Conservation (phyloP, 2,329 filamentous ascomycete genomes). For the Sclerotiophoma versabilis region DNA sequence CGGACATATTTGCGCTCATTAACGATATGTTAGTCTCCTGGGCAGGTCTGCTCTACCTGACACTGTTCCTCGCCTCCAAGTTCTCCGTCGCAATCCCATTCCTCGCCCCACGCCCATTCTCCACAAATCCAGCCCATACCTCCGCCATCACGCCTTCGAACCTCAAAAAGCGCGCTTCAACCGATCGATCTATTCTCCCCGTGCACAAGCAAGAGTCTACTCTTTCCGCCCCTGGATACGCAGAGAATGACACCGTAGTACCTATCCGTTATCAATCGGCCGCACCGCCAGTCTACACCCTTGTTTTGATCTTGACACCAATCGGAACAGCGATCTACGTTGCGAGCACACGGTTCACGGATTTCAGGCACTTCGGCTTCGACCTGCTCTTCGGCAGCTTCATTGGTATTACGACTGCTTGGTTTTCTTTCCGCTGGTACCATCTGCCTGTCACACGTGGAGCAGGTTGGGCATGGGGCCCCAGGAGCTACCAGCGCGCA, state of each 20-base stretch:
- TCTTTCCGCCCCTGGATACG: conserved; percentile 25
- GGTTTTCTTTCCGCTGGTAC: conserved; percentile 83
- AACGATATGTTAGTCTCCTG: conserved; percentile 63
- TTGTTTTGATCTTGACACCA: conserved; percentile 73
- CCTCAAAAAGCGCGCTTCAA: conserved; percentile 27
- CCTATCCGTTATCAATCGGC: conserved; percentile 76
- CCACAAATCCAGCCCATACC: conserved; percentile 58
- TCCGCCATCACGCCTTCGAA: conserved; percentile 52
- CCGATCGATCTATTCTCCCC: conserved; percentile 25
- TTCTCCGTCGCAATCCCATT: conserved; percentile 78
- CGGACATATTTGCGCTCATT: background rate
- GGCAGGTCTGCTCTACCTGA: conserved; percentile 82
- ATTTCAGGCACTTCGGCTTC: conserved; percentile 91
- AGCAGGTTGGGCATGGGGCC: conserved; percentile 89
- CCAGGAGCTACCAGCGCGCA: conserved; percentile 73
- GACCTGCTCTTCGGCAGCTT: conserved; percentile 86
- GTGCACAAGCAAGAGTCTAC: conserved; percentile 35
- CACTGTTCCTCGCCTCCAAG: conserved; percentile 85
- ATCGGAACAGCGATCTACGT: conserved; percentile 81
- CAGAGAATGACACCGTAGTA: conserved; percentile 48
- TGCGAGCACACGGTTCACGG: conserved; percentile 82
- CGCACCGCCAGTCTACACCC: conserved; percentile 80
- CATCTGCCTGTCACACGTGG: conserved; percentile 81
- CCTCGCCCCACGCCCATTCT: conserved; percentile 60
- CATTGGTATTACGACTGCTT: conserved; percentile 75